Evolutionary conservation across 306 rosid genomes (phyloP), one percentile per base, ranked within the genome.

Genomic region (Coriaria nepalensis): DNA sequence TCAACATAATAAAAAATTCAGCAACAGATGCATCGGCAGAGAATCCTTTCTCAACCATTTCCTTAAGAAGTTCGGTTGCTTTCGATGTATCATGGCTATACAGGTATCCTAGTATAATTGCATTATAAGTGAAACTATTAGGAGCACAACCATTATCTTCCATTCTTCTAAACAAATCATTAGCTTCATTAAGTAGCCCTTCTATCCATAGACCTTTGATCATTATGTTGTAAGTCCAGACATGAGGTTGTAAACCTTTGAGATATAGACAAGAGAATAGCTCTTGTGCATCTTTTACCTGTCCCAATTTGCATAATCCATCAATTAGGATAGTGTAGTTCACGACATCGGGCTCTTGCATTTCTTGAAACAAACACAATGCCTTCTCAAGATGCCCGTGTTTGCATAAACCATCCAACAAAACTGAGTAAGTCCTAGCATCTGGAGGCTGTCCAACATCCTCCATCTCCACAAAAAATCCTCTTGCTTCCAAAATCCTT

Each of bases 381-480:
- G 68, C 56, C 7, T 13, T 47, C 4, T 8, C 13, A 35, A 63
- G 39, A 6, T 36, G 43, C 34, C 20, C 6, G 39, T 40, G 54
- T 47, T 55, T 63, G 35, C 56, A 63, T 4, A 63, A 12, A 0
- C 62, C 68, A 12, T 63, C 56, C 36, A 55, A 15, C 9, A 47
- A 39, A 9, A 37, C n/a, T 33, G 32, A 10, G 35, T 45, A 54
- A 4, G 62, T 54, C 10, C 35, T 37, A 8, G 2, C 5, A 51
- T 43, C 47, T 15, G 57, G 57, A 40, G 4, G 10, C 7, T 9
- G 32, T 9, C 58, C 50, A n/a, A 4, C 7, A 10, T 12, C 57
- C 36, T 51, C 11, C 50, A 60, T 60, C 50, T 42, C 6, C 9
- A 2, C 9, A 32, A 60, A 53, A 6, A 60, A 10, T 6, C 50